Evolutionary conservation across 2,329 filamentous ascomycete genomes (phyloP).

Genomic region (Apiospora sp.): DNA sequence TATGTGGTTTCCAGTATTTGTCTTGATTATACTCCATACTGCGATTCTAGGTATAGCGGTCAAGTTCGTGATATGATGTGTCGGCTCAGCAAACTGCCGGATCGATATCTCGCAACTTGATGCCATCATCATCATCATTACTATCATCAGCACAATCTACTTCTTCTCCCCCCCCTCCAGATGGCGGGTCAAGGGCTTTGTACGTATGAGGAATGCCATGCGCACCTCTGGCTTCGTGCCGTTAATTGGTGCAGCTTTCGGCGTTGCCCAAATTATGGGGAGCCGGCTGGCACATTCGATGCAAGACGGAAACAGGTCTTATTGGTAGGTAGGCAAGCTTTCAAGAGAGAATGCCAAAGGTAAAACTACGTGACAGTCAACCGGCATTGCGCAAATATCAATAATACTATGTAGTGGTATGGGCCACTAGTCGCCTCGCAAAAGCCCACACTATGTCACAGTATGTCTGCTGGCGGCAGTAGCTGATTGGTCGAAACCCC

Average conservation of each 20-base stretch:
- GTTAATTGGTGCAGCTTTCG: neutral
- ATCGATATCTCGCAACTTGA: constrained; percentile 3
- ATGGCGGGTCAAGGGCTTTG: neutral
- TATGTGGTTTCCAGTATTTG: neutral
- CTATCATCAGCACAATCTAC: neutral
- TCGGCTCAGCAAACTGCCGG: neutral
- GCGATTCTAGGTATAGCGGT: neutral
- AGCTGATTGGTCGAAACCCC: constrained; percentile 18
- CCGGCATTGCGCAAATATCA: neutral
- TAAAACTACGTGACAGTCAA: neutral
- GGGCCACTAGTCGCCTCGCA: neutral
- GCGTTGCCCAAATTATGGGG: neutral
- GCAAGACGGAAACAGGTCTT: constrained; percentile 7
- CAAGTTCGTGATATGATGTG: neutral
- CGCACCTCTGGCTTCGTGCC: neutral
- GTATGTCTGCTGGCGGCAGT: neutral
- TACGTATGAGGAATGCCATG: neutral
- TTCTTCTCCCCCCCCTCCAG: neutral
- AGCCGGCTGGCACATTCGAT: neutral
- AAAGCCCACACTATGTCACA: neutral
- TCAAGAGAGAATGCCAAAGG: neutral
- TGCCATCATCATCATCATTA: neutral
- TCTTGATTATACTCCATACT: neutral
- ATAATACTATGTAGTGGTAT: neutral
- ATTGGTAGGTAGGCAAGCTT: constrained; percentile 4